Evolutionary conservation across 768 basidiomycete genomes (phyloP).

Genomic region (Rhizopogon salebrosus): DNA sequence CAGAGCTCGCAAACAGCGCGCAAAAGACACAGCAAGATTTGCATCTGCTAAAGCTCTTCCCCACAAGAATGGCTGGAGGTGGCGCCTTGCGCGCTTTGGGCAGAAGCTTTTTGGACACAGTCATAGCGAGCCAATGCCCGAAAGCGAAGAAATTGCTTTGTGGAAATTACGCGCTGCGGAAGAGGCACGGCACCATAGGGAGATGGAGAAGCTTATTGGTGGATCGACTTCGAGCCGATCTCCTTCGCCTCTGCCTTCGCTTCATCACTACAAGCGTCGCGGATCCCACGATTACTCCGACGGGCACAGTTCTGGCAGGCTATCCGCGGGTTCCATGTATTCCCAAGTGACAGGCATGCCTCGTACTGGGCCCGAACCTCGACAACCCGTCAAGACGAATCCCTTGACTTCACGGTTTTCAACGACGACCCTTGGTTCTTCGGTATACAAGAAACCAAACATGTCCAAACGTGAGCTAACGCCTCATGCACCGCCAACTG

Average conservation of each 20-base stretch:
- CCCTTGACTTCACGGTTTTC: slow-evolving; percentile 45
- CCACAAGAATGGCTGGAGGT: slow-evolving; percentile 46
- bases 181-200: slow-evolving; percentile 42
- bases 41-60: slow-evolving; percentile 54
- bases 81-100: slow-evolving; percentile 51
- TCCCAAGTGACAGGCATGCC: slow-evolving; percentile 64
- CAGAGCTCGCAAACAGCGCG: slow-evolving; percentile 62
- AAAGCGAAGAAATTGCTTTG: slow-evolving; percentile 43
- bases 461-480: slow-evolving; percentile 21
- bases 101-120: slow-evolving; percentile 53
- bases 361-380: slow-evolving; percentile 59
- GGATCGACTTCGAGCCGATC: slow-evolving; percentile 33
- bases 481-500: slow-evolving; percentile 34
- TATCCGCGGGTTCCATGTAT: slow-evolving; percentile 56
- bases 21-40: slow-evolving; percentile 60
- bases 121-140: slow-evolving; percentile 20
- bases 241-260: slow-evolving; percentile 40
- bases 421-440: slow-evolving; percentile 37
- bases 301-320: slow-evolving; percentile 24
- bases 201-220: slow-evolving; percentile 47
- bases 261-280: slow-evolving; percentile 23
- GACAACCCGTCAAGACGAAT: slow-evolving; percentile 59
- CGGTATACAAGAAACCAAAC: slow-evolving; percentile 26
- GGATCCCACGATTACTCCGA: slow-evolving; percentile 14
- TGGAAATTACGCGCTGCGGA: slow-evolving; percentile 47